phyloP scores from a whole-genome alignment of 139 green algal species.

The Auxenochlorella pyrenoidosa region DNA sequence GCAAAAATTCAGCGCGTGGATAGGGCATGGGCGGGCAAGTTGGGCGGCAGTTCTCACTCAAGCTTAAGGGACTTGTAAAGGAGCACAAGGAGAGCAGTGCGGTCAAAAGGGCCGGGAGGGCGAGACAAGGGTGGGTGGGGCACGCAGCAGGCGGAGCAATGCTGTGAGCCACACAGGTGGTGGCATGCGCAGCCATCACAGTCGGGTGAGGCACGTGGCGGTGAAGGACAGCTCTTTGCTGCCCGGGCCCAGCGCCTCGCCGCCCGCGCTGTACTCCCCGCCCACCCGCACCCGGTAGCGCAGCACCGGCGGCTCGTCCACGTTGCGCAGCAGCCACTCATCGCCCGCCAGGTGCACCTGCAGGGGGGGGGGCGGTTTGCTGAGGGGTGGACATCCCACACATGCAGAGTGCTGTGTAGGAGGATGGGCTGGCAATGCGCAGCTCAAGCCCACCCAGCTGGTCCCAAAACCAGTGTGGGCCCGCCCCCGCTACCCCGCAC shows the following conservation, averaged over 20 bases:
- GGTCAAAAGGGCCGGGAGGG: not conserved
- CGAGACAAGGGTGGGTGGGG: not conserved
- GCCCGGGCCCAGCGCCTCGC: not conserved
- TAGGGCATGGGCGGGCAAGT: not conserved
- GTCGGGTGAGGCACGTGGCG: not conserved
- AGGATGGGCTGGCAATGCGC: not conserved
- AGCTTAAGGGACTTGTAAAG: no score
- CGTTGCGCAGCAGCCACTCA: slow-evolving; percentile 5
- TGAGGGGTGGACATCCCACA: not conserved
- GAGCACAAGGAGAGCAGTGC: no score
- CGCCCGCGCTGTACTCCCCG: slow-evolving; percentile 9
- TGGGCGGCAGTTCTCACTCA: no score
- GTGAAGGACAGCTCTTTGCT: slow-evolving; percentile 1
- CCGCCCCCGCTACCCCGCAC: not conserved
- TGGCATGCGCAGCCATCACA: not conserved
- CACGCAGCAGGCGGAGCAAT: not conserved
- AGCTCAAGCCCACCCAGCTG: not conserved
- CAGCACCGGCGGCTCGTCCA: not conserved
- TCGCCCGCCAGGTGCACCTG: slow-evolving; percentile 24
- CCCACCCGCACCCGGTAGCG: slow-evolving; percentile 16
- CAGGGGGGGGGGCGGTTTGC: not conserved
- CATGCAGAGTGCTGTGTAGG: not conserved
- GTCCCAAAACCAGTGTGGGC: not conserved
- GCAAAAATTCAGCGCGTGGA: not conserved
- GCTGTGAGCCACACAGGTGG: not conserved